Evolutionary conservation across 2,329 filamentous ascomycete species (phyloP).

Genomic region (Cryoendolithus antarcticus): DNA sequence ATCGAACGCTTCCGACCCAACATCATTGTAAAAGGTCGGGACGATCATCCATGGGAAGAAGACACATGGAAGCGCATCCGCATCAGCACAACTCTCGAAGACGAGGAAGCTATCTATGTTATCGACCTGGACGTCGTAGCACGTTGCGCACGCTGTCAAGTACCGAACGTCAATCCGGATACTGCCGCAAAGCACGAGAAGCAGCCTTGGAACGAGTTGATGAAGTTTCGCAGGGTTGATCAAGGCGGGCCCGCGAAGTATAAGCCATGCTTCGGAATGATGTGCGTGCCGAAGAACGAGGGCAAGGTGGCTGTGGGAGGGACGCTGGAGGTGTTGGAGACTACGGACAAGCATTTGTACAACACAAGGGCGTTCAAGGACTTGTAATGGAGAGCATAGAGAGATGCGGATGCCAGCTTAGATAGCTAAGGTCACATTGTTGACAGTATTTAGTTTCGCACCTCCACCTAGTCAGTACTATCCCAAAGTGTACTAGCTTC

Average conservation of each 20-base stretch:
- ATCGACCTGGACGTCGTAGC: slow-evolving; percentile 46
- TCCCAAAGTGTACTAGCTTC: no score
- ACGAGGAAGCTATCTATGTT: slow-evolving; percentile 22
- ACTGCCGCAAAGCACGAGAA: slow-evolving; percentile 45
- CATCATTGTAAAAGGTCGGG: slow-evolving; percentile 44
- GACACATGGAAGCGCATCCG: slow-evolving; percentile 51
- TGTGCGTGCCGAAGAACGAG: slow-evolving; percentile 46
- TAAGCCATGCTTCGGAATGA: slow-evolving; percentile 57
- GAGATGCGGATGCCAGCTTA: no score
- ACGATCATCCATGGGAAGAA: slow-evolving; percentile 44
- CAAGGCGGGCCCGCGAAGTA: slow-evolving; percentile 46
- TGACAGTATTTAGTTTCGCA: no score
- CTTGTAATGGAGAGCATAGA: no score
- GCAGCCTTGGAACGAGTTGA: slow-evolving; percentile 50
- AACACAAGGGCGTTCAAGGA: slow-evolving; percentile 23
- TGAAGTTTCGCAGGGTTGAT: slow-evolving; percentile 49
- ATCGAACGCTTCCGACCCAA: slow-evolving; percentile 54
- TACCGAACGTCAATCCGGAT: slow-evolving; percentile 53
- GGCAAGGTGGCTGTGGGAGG: slow-evolving; percentile 46
- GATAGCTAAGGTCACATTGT: no score
- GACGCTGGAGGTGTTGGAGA: slow-evolving; percentile 44
- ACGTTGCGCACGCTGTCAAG: slow-evolving; percentile 48
- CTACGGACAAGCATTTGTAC: slow-evolving; percentile 47
- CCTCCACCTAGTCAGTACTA: no score
- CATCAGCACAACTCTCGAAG: slow-evolving; percentile 26